Evolutionary conservation across 2,329 filamentous ascomycete species (phyloP).

Genomic region (Colletotrichum lindemuthianum): DNA sequence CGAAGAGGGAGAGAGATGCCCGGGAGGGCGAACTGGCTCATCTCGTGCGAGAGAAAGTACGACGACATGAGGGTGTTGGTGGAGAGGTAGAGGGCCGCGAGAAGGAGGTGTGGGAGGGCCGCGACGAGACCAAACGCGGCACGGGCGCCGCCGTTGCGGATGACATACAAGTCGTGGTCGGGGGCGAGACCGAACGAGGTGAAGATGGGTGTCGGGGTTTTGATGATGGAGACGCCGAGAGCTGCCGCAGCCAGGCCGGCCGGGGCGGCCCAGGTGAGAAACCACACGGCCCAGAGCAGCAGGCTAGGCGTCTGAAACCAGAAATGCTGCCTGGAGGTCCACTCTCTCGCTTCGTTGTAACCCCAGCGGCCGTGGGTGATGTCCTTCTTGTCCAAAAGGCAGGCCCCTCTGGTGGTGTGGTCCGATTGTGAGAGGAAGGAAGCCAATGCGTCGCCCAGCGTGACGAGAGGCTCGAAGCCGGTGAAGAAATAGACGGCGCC

Average conservation of each 20-base stretch:
- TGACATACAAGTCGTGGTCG: slow-evolving; percentile 46
- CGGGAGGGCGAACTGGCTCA: slow-evolving; percentile 53
- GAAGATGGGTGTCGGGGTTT: slow-evolving; percentile 44
- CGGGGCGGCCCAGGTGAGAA: slow-evolving; percentile 51
- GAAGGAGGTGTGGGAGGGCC: slow-evolving; percentile 59
- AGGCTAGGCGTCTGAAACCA: slow-evolving; percentile 58
- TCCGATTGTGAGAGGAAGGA: slow-evolving; percentile 61
- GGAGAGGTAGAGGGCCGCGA: slow-evolving; percentile 58
- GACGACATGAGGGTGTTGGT: slow-evolving; percentile 58
- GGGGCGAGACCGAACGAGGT: slow-evolving; percentile 52
- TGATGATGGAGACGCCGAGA: slow-evolving; percentile 49
- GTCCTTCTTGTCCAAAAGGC: slow-evolving; percentile 59
- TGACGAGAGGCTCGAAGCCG: slow-evolving; percentile 56
- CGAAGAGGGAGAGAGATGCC: slow-evolving; percentile 50
- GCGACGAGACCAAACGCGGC: slow-evolving; percentile 51
- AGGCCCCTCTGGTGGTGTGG: slow-evolving; percentile 53
- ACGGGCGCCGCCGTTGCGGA: slow-evolving; percentile 38
- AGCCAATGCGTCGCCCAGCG: slow-evolving; percentile 60
- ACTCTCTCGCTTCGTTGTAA: slow-evolving; percentile 53
- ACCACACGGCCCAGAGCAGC: slow-evolving; percentile 53
- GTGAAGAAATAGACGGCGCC: slow-evolving; percentile 43
- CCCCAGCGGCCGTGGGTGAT: slow-evolving; percentile 56
- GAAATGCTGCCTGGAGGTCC: slow-evolving; percentile 50
- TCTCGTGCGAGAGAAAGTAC: slow-evolving; percentile 62
- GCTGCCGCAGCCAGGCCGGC: slow-evolving; percentile 50